phyloP scores from a whole-genome alignment of 176 grass and related monocot genomes.

The Typha latifolia region DNA sequence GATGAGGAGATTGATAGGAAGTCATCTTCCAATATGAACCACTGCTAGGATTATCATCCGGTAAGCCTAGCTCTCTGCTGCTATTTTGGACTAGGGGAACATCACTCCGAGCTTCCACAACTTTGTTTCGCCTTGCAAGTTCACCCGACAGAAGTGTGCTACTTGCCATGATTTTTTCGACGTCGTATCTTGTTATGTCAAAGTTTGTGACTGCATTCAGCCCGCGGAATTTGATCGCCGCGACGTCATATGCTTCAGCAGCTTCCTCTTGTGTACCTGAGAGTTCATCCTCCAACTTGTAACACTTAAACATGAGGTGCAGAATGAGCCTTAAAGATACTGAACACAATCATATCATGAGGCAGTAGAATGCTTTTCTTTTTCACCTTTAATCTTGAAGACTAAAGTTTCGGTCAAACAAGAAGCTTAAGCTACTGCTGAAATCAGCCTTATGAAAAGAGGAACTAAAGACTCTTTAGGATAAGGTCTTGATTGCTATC shows the following conservation, averaged over 20 bases:
- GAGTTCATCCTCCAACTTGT: not conserved
- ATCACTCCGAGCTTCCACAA: not conserved
- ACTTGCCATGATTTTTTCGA: constrained; percentile 85
- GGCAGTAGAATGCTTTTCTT: not conserved
- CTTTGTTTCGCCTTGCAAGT: constrained; percentile 40
- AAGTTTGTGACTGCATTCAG: constrained; percentile 97
- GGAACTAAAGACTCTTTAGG: constrained; percentile 16
- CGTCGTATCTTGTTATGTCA: constrained; percentile 75
- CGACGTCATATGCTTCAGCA: constrained; percentile 94
- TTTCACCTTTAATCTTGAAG: constrained; percentile 16
- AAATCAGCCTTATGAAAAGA: constrained; percentile 75
- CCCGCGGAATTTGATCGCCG: constrained; percentile 92
- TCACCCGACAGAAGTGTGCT: constrained; percentile 64
- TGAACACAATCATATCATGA: not conserved
- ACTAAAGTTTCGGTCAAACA: constrained; percentile 33
- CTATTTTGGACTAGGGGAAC: not conserved
- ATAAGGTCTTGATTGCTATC: constrained; percentile 21
- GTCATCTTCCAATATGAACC: constrained; percentile 16
- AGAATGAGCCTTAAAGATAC: not conserved
- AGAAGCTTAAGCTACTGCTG: constrained; percentile 29
- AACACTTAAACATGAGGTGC: no score
- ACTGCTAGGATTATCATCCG: constrained; percentile 10
- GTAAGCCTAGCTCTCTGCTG: constrained; percentile 2
- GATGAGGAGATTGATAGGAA: constrained; percentile 9
- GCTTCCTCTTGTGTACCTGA: constrained; percentile 91